Conservation (phyloP, 805 yeast genomes). For the Zygosaccharomyces siamensis region DNA sequence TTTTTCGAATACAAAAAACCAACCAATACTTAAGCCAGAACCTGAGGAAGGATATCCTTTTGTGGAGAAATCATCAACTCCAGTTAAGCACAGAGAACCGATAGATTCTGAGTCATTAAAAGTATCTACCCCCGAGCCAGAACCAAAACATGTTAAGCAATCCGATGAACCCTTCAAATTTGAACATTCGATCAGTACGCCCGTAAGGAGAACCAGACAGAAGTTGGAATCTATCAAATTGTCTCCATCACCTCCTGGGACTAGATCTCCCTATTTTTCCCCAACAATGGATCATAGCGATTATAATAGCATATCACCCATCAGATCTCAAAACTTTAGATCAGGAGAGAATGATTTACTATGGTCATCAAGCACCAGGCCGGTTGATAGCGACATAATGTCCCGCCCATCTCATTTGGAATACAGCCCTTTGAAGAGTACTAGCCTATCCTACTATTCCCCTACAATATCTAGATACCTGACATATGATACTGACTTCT, state of each 20-base stretch:
- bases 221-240: constrained; percentile 4
- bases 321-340: constrained; percentile 14
- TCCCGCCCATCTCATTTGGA: constrained; percentile 18
- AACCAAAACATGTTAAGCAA: background rate
- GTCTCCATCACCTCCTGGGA: constrained; percentile 9
- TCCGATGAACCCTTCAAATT: background rate
- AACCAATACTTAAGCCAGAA: background rate
- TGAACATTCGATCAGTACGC: constrained; percentile 4
- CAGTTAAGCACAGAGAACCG: background rate
- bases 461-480: constrained; percentile 30
- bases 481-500: constrained; percentile 28
- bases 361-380: constrained; percentile 10
- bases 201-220: constrained; percentile 1
- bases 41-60: background rate
- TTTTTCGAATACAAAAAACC: background rate
- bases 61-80: background rate
- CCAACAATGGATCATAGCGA: background rate
- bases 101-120: constrained; percentile 1
- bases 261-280: constrained; percentile 4
- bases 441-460: constrained; percentile 32
- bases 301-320: constrained; percentile 1
- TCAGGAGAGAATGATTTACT: constrained; percentile 5
- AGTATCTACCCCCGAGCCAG: background rate
- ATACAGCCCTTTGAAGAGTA: constrained; percentile 27
- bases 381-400: constrained; percentile 5